These are phyloP conservation scores for Clarireedia paspali DNA, from an alignment of 2,329 filamentous ascomycete species.

Conservation along the genomic window DNA sequence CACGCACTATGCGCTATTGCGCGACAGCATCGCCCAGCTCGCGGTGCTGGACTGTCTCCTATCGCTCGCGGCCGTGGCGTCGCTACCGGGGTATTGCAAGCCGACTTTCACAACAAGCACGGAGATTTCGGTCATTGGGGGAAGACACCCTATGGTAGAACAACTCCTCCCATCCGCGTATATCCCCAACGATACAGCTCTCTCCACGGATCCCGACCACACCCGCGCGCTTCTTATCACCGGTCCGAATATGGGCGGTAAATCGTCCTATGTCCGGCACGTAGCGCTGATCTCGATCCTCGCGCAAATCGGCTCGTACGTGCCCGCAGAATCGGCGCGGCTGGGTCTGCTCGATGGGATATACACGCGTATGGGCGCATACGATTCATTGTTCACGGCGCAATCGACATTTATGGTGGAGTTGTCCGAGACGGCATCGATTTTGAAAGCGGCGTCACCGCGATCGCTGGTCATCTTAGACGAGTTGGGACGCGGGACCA, in stretches of 20 bases:
- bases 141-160: conserved; percentile 93
- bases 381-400: conserved; percentile 90
- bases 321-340: conserved; percentile 67
- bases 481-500: conserved; percentile 88
- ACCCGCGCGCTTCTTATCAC: conserved; percentile 63
- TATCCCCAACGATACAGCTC: conserved; percentile 78
- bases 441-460: conserved; percentile 80
- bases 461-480: conserved; percentile 86
- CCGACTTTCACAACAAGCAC: conserved; percentile 59
- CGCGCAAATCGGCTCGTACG: conserved; percentile 89
- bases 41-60: conserved; percentile 85
- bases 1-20: conserved; percentile 78
- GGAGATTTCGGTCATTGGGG: conserved; percentile 61
- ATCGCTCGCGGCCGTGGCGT: conserved; percentile 76
- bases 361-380: conserved; percentile 89
- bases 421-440: conserved; percentile 83
- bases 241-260: conserved; percentile 97
- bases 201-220: conserved; percentile 57
- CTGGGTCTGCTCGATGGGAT: conserved; percentile 86
- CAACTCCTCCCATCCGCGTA: conserved; percentile 78
- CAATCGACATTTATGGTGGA: conserved; percentile 99
- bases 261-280: conserved; percentile 93
- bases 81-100: conserved; percentile 79
- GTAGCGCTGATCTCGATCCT: conserved; percentile 89
- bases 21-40: conserved; percentile 80